Conservation (phyloP, 805 yeast genomes). For the Soucietia sequanensis region DNA sequence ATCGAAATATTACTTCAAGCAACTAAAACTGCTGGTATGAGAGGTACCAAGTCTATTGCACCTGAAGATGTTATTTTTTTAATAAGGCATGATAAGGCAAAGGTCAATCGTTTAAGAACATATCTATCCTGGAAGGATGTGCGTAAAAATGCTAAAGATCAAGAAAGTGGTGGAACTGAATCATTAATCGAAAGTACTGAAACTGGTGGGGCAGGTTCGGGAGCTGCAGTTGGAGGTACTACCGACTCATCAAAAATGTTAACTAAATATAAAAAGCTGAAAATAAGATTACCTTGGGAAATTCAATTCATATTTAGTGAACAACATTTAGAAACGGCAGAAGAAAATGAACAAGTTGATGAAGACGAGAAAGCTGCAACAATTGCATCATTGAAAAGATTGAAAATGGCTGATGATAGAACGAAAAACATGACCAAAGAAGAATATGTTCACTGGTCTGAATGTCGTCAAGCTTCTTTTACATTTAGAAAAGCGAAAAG, state of each 20-base stretch:
- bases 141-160: conserved; percentile 70
- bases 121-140: conserved; percentile 97
- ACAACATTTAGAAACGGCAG: conserved; percentile 74
- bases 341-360: conserved; percentile 60
- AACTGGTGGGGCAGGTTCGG: conserved; percentile 39
- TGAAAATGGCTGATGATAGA: conserved; percentile 91
- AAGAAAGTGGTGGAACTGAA: conserved; percentile 50
- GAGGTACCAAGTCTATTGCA: conserved; percentile 82
- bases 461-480: conserved; percentile 95
- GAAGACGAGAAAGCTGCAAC: conserved; percentile 91
- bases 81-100: conserved; percentile 90
- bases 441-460: conserved; percentile 98
- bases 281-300: conserved; percentile 93
- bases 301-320: conserved; percentile 89
- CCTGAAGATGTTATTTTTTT: conserved; percentile 93
- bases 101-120: conserved; percentile 86
- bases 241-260: conserved; percentile 43
- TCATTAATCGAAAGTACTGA: conserved; percentile 53
- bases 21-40: conserved; percentile 66
- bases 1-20: conserved; percentile 79
- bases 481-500: conserved; percentile 93
- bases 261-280: conserved; percentile 63
- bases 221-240: conserved; percentile 32
- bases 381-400: conserved; percentile 79
- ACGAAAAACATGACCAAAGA: conserved; percentile 93